Conservation (phyloP, 2,329 filamentous ascomycete genomes). For the Penicillium vulpinum region DNA sequence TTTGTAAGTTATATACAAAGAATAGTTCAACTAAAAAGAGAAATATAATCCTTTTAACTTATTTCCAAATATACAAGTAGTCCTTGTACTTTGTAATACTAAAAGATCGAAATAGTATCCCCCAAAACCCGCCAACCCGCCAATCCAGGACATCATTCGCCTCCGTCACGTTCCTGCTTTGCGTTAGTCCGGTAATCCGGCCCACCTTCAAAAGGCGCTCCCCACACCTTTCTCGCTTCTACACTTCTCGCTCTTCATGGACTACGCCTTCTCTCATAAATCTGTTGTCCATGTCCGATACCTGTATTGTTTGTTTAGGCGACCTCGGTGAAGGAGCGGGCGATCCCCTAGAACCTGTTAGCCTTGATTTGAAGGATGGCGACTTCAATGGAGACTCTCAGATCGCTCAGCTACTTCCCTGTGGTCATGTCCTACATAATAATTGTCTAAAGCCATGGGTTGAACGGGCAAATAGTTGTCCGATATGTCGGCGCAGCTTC, state of each 20-base stretch:
- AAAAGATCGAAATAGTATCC: not conserved
- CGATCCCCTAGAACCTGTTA: slow-evolving; percentile 48
- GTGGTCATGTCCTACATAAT: slow-evolving; percentile 90
- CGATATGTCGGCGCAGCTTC: slow-evolving; percentile 90
- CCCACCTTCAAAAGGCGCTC: slow-evolving; percentile 46
- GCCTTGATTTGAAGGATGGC: slow-evolving; percentile 39
- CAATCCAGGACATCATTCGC: slow-evolving; percentile 20
- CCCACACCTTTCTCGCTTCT: slow-evolving; percentile 30
- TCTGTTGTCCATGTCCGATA: slow-evolving; percentile 59
- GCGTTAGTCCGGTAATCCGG: slow-evolving; percentile 38
- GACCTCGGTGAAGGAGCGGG: slow-evolving; percentile 62
- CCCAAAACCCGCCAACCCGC: not conserved
- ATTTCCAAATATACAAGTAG: not conserved
- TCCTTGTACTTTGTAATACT: not conserved
- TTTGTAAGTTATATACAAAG: too few relatives aligned
- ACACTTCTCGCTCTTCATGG: slow-evolving; percentile 30
- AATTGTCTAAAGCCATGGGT: slow-evolving; percentile 92
- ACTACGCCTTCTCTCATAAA: slow-evolving; percentile 21
- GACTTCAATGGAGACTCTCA: slow-evolving; percentile 42
- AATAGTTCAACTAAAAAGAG: too few relatives aligned
- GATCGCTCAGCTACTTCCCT: slow-evolving; percentile 68
- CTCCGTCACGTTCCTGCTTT: slow-evolving; percentile 45
- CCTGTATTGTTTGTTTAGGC: slow-evolving; percentile 71
- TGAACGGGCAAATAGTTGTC: slow-evolving; percentile 94
- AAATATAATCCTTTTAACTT: not conserved